These are phyloP conservation scores for Candida ovalis DNA, from an alignment of 805 yeast genomes.

Conservation along the genomic window DNA sequence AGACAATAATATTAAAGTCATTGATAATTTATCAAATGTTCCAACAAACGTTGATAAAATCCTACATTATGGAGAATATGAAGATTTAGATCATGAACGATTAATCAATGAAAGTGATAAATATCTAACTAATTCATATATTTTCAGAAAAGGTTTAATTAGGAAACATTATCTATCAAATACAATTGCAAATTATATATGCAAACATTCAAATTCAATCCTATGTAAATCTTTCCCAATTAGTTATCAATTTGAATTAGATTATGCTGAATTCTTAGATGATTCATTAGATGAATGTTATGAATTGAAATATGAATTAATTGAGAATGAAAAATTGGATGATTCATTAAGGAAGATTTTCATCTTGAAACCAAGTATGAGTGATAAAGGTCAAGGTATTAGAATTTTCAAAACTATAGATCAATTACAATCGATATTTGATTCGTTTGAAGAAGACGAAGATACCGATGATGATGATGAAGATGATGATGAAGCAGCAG, in stretches of 20 bases:
- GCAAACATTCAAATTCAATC: constrained; percentile 69
- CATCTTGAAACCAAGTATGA: constrained; percentile 95
- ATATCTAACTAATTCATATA: constrained; percentile 74
- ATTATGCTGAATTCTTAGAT: constrained; percentile 93
- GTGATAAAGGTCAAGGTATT: constrained; percentile 96
- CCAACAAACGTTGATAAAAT: constrained; percentile 30
- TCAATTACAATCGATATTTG: constrained; percentile 78
- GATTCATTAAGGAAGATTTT: constrained; percentile 54
- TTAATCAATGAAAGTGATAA: constrained; percentile 35
- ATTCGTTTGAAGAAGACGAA: constrained; percentile 76
- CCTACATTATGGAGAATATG: constrained; percentile 88
- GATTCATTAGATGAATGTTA: constrained; percentile 90
- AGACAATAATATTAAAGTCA: constrained; percentile 1
- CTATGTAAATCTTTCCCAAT: constrained; percentile 65
- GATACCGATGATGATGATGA: constrained; percentile 55
- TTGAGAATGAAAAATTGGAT: constrained; percentile 35
- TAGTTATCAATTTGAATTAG: constrained; percentile 78
- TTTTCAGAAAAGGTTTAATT: constrained; percentile 85
- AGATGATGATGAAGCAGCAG: constrained; percentile 53
- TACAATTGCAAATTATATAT: constrained; percentile 68
- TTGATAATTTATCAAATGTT: constrained; percentile 9
- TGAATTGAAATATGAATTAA: constrained; percentile 79
- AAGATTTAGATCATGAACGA: constrained; percentile 75
- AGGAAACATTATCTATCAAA: constrained; percentile 88
- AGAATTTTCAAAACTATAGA: constrained; percentile 73